phyloP scores from a whole-genome alignment of 23 red algal genomes.

The Gracilaria domingensis region DNA sequence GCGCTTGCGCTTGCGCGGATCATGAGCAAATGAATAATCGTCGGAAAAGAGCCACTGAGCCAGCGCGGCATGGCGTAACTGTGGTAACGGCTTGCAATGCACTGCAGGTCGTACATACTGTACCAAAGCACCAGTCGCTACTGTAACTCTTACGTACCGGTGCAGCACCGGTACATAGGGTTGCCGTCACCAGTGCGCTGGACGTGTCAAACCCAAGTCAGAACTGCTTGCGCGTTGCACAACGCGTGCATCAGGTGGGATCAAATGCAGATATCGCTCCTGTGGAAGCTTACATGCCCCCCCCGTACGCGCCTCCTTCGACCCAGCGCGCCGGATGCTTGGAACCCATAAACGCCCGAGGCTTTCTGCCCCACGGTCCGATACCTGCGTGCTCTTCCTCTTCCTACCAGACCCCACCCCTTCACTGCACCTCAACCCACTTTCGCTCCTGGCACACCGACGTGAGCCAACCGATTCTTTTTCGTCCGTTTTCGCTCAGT shows the following conservation, averaged over 20 bases:
- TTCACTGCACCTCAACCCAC: background rate
- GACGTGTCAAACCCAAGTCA: too few relatives aligned
- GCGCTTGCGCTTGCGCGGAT: background rate
- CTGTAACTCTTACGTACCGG: too few relatives aligned
- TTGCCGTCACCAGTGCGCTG: too few relatives aligned
- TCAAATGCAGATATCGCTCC: background rate
- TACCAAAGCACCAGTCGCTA: too few relatives aligned
- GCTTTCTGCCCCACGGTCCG: too few relatives aligned
- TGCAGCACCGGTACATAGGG: too few relatives aligned
- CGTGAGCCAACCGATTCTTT: background rate
- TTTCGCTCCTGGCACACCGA: background rate
- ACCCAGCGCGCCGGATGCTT: too few relatives aligned
- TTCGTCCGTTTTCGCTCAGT: background rate
- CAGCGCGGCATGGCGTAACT: background rate
- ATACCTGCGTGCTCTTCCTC: background rate
- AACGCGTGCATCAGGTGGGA: slow-evolving; percentile 3
- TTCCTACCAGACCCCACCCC: background rate
- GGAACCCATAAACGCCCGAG: too few relatives aligned
- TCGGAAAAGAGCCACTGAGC: background rate
- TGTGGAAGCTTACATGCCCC: background rate
- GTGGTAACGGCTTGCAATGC: background rate
- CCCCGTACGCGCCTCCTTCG: background rate
- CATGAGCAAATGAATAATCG: too few relatives aligned
- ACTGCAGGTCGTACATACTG: background rate
- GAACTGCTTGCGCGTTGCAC: background rate